Evolutionary conservation across 805 yeast species (phyloP).

Genomic region (Jamesozyma piceae): DNA sequence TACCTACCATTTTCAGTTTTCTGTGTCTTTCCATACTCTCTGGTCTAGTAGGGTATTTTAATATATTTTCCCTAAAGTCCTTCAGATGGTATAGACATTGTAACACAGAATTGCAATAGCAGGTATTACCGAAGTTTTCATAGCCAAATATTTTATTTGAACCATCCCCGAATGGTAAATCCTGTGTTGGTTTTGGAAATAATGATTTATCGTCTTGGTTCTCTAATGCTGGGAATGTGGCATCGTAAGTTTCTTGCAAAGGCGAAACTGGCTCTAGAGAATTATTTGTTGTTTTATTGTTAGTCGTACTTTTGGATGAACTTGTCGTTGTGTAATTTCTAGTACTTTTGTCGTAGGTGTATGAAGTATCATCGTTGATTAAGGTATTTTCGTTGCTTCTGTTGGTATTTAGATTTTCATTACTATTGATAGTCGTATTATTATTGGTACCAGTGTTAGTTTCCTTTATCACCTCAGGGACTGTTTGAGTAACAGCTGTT

Average conservation of each 20-base stretch:
- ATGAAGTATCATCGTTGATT: no score
- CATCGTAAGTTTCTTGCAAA: background rate
- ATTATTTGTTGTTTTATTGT: background rate
- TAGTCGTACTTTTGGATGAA: background rate
- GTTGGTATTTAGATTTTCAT: background rate
- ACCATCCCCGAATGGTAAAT: conserved; percentile 37
- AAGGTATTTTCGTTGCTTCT: background rate
- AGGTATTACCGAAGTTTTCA: conserved; percentile 84
- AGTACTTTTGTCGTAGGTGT: background rate
- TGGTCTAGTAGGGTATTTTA: conserved; percentile 39
- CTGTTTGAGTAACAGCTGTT: background rate
- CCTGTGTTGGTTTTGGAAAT: background rate
- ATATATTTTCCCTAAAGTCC: conserved; percentile 51
- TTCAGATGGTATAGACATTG: conserved; percentile 77
- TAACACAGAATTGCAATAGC: conserved; percentile 87
- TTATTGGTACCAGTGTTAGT: background rate
- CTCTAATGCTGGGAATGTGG: background rate
- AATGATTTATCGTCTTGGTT: background rate
- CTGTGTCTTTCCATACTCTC: conserved; percentile 28
- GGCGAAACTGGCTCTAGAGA: background rate
- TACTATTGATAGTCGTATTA: background rate
- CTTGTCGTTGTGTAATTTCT: background rate
- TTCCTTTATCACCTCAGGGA: no score
- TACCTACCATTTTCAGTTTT: conserved; percentile 35
- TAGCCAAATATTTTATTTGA: conserved; percentile 63